phyloP scores from a whole-genome alignment of 352 stramenopile genomes.

The Phytophthora citrophthora region DNA sequence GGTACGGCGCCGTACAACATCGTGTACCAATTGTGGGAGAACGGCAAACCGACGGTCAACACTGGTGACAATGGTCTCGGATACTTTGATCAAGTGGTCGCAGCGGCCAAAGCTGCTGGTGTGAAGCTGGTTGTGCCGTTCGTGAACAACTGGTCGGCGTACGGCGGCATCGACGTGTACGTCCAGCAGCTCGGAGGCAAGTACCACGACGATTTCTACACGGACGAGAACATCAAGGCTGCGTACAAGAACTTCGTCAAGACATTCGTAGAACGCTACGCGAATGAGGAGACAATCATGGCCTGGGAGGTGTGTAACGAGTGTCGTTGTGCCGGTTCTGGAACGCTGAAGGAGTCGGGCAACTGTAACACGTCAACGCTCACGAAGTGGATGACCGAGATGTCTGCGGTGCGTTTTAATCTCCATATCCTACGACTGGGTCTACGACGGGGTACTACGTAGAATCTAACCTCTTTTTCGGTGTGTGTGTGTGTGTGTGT shows the following conservation, averaged over 20 bases:
- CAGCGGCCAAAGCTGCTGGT: conserved; percentile 36
- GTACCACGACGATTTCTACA: conserved; percentile 47
- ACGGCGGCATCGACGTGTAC: conserved; percentile 42
- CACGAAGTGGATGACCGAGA: conserved; percentile 40
- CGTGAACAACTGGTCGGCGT: conserved; percentile 47
- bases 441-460: no score
- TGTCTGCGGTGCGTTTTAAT: conserved; percentile 29
- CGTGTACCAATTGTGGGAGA: conserved; percentile 40
- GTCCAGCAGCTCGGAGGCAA: conserved; percentile 36
- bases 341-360: conserved; percentile 26
- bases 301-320: conserved; percentile 36
- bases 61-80: conserved; percentile 36
- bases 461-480: background rate
- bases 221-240: conserved; percentile 33
- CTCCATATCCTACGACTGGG: no score
- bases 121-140: conserved; percentile 45
- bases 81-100: conserved; percentile 40
- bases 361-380: conserved; percentile 31
- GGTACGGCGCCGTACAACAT: conserved; percentile 31
- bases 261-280: conserved; percentile 29
- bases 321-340: conserved; percentile 37
- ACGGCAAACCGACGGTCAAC: conserved; percentile 36
- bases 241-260: conserved; percentile 42
- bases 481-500: background rate
- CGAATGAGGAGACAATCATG: conserved; percentile 37